Base-by-base conservation (phyloP, 1,139 yeast genomes). In the Pichia sp. region DNA sequence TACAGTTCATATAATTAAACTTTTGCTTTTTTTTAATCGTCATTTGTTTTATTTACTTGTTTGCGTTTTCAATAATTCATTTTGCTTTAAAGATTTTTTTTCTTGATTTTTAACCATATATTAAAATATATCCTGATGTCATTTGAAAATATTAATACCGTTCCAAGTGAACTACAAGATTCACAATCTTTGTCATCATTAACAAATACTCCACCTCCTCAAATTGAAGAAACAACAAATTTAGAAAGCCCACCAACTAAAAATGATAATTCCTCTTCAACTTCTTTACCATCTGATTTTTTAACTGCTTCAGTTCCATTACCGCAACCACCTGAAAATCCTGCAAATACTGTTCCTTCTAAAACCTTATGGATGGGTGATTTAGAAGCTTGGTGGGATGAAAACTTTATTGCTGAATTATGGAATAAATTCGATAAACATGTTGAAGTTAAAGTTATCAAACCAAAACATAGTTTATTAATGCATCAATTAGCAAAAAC, bases 361-460 rank as follows among this genome's bases (percentile, higher is more conserved):
- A 61, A 60, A 43, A 71, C 76, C 2, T 65, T 88, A 47, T 89
- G 96, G 96, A 90, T 90, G 97, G 97, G 97, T 9, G 97, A 89
- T 64, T 70, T 90, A 43, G 96, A 89, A 58, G 87, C 94, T 1
- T 74, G 79, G 67, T 86, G 94, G 81, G 89, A 85, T 55, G 97
- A 89, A 64, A 71, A 70, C 18, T 73, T 78, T 44, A 78, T 90
- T 45, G 72, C 74, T 39, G 73, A 78, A 48, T 72, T 88, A 47
- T 90, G 97, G 97, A 69, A 67, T 34, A 65, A 70, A 41, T 64
- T 73, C 47, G 75, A 74, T 54, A 71, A 69, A 46, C 60, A 61
- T 7, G 83, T 80, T 46, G 66, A 67, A 45, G 84, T 82, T 51
- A 82, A 81, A 66, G 70, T 82, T 53, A 82, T 82, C 55, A 79